Evolutionary conservation across 768 basidiomycete species (phyloP), one percentile per base, ranked within the genome.

Genomic region (Suillus americanus): DNA sequence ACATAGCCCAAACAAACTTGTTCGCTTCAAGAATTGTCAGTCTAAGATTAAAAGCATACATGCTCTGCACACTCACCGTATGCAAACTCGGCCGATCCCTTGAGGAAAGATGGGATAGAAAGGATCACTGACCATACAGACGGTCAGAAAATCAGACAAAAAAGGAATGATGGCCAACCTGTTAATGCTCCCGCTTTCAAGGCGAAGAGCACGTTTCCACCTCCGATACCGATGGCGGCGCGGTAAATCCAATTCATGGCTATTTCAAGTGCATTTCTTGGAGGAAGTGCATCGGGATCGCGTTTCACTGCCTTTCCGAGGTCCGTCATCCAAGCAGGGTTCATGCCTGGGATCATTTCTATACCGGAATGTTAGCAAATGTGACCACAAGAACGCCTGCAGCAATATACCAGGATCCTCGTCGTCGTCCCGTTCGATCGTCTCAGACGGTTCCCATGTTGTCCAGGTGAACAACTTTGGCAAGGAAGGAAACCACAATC

Each of bases 231-330:
- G 3, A 73, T 73, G 3, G 79, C 66, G 2, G 74, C 65, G 16
- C 76, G 68, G 70, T 88, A 86, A 2, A 86, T 2, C 62, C 75
- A 69, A 54, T 79, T 80, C 81, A 86, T 81, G 1, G 81, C 64
- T 45, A 70, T 75, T 71, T 92, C 89, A 38, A 90, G 74, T 2
- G 66, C 57, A 67, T 90, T 92, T 2, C 79, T 71, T 0, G 91
- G 91, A 1, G 91, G 90, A 0, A 92, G 73, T 0, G 89, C 90
- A 71, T 93, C 91, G 0, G 91, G 90, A 74, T 93, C 90, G 33
- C 91, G 81, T 3, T 82, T 79, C 18, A 78, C 74, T 1, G 90
- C 83, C 43, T 81, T 68, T 3, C 87, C 89, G 0, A 91, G 79
- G 68, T 90, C 88, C 2, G 79, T 71, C 43, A 75, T 70, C 55